These are phyloP conservation scores for Fusarium mundagurra DNA, from an alignment of 2,329 filamentous ascomycete genomes.

Conservation along the genomic window DNA sequence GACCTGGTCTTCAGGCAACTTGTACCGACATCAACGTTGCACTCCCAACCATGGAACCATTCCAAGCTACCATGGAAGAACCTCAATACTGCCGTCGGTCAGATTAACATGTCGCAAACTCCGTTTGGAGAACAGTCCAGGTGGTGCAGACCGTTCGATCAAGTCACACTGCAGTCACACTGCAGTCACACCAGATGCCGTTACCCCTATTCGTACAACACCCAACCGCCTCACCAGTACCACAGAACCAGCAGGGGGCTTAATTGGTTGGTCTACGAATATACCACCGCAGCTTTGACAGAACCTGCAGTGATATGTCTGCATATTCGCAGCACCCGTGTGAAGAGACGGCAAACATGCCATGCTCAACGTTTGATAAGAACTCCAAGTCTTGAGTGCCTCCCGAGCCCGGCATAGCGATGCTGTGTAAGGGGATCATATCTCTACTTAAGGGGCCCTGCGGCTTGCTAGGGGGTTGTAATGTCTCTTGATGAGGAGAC, in stretches of 20 bases:
- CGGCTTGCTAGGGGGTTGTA: not conserved
- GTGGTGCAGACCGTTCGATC: not conserved
- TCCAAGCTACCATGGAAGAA: not conserved
- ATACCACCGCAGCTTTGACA: conserved; percentile 9
- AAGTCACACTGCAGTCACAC: conserved; percentile 31
- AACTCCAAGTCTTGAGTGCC: conserved; percentile 9
- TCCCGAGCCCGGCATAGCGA: conserved; percentile 8
- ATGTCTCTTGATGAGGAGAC: conserved; percentile 3
- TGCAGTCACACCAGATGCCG: conserved; percentile 24
- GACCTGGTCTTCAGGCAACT: conserved; percentile 20
- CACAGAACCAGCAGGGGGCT: not conserved
- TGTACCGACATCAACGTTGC: conserved; percentile 27
- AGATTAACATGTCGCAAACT: conserved; percentile 10
- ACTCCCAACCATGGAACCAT: conserved; percentile 12
- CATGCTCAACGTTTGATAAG: conserved; percentile 26
- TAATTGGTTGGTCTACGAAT: conserved; percentile 1
- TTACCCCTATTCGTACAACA: conserved; percentile 24
- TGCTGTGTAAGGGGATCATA: conserved; percentile 14
- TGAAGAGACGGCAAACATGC: conserved; percentile 26
- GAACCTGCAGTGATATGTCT: conserved; percentile 19
- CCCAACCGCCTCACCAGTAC: not conserved
- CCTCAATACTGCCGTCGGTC: conserved; percentile 5
- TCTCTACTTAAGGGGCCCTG: conserved; percentile 26
- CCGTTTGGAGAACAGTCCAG: conserved; percentile 12
- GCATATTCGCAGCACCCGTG: conserved; percentile 5